Base-by-base conservation (phyloP, 768 basidiomycete species). In the Mycena maculata region DNA sequence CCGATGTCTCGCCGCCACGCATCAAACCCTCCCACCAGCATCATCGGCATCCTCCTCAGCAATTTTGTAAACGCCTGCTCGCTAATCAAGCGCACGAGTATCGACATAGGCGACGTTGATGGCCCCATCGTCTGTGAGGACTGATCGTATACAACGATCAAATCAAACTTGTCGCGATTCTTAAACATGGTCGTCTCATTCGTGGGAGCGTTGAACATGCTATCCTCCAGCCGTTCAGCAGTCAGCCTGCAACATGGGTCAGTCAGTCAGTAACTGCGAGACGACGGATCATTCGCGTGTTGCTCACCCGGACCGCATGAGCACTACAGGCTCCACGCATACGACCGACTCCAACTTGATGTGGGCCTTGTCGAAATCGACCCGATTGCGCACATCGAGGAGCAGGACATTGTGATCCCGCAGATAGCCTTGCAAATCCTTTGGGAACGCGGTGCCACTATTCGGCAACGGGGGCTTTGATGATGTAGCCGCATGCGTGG, bases 141-240 rank as follows among this genome's bases (percentile, higher is more conserved):
- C 54, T 85, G 73, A 76, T 99, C 96, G 76, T 96, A 96, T 4
- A 98, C 81, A 18, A 91, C 93, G 27, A 99, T 89, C 23, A 96
- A 78, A 71, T 98, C 96, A 75, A 93, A 97, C 71, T 92, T 91
- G 73, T 95, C 88, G 42, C 97, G 92, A 66, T 94, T 92, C 44
- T 81, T 76, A 76, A 99, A 99, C n/a, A 92, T 82, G 2, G 84
- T 83, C 48, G 82, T 83, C 78, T 98, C 96, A 41, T 85, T 75
- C 39, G 84, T 82, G 2, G 96, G 94, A 0, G 87, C 88, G 36
- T 93, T 81, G 5, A 87, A 79, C 61, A 98, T 85, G 0, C 93
- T 85, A 65, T 91, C 85, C 77, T 97, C 95, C 12, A 99, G 85
- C 28, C 81, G 82, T 48, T 84, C 77, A 2, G 89, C 86, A 6